Evolutionary conservation across 345 rosid species (phyloP), one percentile per base, ranked within the genome.

Genomic region (Eucalyptus albens): DNA sequence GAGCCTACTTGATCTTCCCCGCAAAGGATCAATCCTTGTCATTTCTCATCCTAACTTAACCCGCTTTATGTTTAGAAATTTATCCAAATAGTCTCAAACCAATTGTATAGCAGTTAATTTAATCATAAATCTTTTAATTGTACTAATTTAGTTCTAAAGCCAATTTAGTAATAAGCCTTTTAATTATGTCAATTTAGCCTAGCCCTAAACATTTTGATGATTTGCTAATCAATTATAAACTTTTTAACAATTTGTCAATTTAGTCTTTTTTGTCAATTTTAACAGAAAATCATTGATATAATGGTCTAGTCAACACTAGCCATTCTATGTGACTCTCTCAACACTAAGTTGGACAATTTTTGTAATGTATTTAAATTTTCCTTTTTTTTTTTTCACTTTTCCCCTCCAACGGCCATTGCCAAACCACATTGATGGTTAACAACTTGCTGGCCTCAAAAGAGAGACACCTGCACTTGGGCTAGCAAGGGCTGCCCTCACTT

Each of bases 221-320:
- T 69, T 33, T 17, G 24, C 7, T 19, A 69, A 69, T 69, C 3
- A 56, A 56, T 33, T 9, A 16, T 69, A 33, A 69, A 69, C 44
- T 5, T 16, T 16, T 4, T 33, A 69, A 33, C 2, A 6, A 69
- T 72, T 72, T 72, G 26, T 7, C 15, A 40, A 40, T 37, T 69
- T 15, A 72, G 14, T 72, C 4, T 5, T 33, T 72, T 16, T 1
- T 2, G 3, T 21, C 45, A 19, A 33, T 72, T 72, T 72, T 72
- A 5, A 21, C 4, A 1, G 0, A 5, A 37, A 72, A 72, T 19
- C 26, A 1, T 0, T 37, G 0, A 72, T 13, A 21, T 37, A 2
- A 7, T 6, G 1, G 2, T 37, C 8, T 72, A 72, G 44, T 37
- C 14, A 19, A 9, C 4, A 3, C 14, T 8, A 5, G 8, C 14